phyloP scores from a whole-genome alignment of 805 yeast genomes.

The Lachancea cidri region DNA sequence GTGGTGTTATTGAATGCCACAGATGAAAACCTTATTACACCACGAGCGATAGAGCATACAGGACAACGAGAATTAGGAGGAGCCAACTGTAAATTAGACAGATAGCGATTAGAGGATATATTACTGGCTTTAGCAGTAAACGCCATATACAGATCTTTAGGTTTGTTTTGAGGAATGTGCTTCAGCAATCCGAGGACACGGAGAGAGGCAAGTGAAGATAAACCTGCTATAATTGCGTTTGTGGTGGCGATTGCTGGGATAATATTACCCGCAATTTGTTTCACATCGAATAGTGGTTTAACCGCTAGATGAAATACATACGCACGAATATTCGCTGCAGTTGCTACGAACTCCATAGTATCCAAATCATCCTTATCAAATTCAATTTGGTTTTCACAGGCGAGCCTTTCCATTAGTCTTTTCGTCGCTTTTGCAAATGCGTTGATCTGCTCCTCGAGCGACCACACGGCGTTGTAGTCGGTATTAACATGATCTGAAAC shows the following conservation, averaged over 20 bases:
- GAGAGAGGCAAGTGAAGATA: conserved; percentile 70
- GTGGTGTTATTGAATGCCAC: conserved; percentile 30
- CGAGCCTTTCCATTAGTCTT: conserved; percentile 45
- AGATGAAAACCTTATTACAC: conserved; percentile 37
- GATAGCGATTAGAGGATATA: conserved; percentile 43
- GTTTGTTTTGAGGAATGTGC: conserved; percentile 30
- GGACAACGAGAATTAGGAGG: conserved; percentile 69
- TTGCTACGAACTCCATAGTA: conserved; percentile 79
- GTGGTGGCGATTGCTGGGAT: conserved; percentile 99
- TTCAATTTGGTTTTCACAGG: conserved; percentile 39
- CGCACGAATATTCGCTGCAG: conserved; percentile 79
- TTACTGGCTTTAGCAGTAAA: conserved; percentile 49
- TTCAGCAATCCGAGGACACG: conserved; percentile 40
- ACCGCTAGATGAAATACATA: conserved; percentile 60
- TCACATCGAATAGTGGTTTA: conserved; percentile 78
- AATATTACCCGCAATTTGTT: conserved; percentile 95
- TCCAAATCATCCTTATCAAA: conserved; percentile 96
- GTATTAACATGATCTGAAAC: conserved; percentile 13
- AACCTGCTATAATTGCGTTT: conserved; percentile 91
- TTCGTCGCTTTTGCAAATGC: conserved; percentile 49
- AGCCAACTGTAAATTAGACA: conserved; percentile 57
- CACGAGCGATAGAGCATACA: conserved; percentile 55
- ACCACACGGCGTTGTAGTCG: conserved; percentile 46
- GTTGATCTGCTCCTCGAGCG: conserved; percentile 53
- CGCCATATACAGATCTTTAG: conserved; percentile 40